Base-by-base conservation (phyloP, 2,329 filamentous ascomycete genomes). In the Tolypocladium tundrense region DNA sequence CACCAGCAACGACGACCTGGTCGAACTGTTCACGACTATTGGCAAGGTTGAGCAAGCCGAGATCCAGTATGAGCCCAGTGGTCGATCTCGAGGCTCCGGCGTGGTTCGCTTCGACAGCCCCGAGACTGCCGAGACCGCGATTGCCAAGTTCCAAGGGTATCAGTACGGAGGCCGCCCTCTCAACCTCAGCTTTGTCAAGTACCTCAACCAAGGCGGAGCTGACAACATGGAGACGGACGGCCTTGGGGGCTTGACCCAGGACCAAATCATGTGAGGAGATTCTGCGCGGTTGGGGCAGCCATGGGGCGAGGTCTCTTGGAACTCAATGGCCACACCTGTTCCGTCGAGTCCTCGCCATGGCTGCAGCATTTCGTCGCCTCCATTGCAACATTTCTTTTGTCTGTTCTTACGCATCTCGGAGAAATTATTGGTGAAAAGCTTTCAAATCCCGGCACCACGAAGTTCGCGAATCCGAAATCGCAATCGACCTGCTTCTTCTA, bases 11-110 rank as follows among this genome's bases (percentile, higher is more conserved):
- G 94, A 99, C 62, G 94, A 99, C 73, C 79, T 99, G 33, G 85
- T 97, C 58, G 94, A 99, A 72, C 82, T 99, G 24, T 99, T 99
- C 79, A 92, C 89, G 21, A 99, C 94, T 13, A 99, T 99, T 68
- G 94, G 94, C 63, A 96, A 96, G 73, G 94, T 99, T 60, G 91
- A 97, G 68, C 91, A 94, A 67, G 94, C 94, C n/a, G 94, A 99
- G 76, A 97, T 99, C 58, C 94, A 99, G 75, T 97, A 99, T 69
- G 94, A 99, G 73, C 88, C 90, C 4, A 97, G 95, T 68, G 94
- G 94, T 52, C 90, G 94, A 66, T 99, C 94, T 60, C 88, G 91
- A 63, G 94, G 94, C 63, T 94, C 90, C 59, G 94, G 94, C 70
- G 94, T 99, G n/a, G 94, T 99, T 58, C 87, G 94, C 61, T 97